Conservation (phyloP, 2,329 filamentous ascomycete genomes). For the Alternaria rosae region DNA sequence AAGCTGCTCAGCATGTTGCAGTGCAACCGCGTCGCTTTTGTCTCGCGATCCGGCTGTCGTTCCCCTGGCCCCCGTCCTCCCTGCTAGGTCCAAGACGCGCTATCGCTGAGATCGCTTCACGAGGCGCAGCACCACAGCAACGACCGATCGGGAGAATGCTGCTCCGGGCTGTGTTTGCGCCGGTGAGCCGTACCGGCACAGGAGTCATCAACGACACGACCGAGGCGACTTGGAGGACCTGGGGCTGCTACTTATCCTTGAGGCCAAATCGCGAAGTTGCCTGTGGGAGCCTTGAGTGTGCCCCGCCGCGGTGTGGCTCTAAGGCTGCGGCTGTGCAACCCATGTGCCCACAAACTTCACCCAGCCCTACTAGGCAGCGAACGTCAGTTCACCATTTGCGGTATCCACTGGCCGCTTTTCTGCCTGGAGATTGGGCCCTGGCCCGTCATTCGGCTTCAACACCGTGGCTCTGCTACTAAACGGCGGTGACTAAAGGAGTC, state of each 20-base stretch:
- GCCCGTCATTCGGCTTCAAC: slow-evolving; percentile 28
- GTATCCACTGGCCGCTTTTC: slow-evolving; percentile 26
- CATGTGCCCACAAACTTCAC: slow-evolving; percentile 23
- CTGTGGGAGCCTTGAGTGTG: slow-evolving; percentile 39
- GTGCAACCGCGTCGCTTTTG: slow-evolving; percentile 11
- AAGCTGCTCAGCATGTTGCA: slow-evolving; percentile 7
- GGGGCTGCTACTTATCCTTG: slow-evolving; percentile 39
- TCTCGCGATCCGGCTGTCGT: slow-evolving; percentile 8
- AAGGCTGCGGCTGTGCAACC: slow-evolving; percentile 38
- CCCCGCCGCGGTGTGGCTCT: slow-evolving; percentile 26
- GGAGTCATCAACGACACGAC: slow-evolving; percentile 27
- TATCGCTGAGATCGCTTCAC: slow-evolving; percentile 13
- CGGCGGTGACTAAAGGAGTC: slow-evolving; percentile 40
- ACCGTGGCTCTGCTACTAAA: slow-evolving; percentile 36
- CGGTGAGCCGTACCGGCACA: slow-evolving; percentile 34
- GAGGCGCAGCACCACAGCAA: slow-evolving; percentile 33
- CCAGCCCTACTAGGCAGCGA: slow-evolving; percentile 42
- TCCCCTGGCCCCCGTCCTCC: slow-evolving; percentile 5
- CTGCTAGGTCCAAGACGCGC: slow-evolving; percentile 2
- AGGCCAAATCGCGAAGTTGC: slow-evolving; percentile 13
- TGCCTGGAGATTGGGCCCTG: slow-evolving; percentile 36
- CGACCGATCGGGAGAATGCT: slow-evolving; percentile 24
- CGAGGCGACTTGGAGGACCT: slow-evolving; percentile 28
- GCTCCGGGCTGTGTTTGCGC: slow-evolving; percentile 38
- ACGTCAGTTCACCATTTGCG: slow-evolving; percentile 32